Evolutionary conservation across 176 grass and related monocot genomes (phyloP).

Genomic region (Stipa capillata): DNA sequence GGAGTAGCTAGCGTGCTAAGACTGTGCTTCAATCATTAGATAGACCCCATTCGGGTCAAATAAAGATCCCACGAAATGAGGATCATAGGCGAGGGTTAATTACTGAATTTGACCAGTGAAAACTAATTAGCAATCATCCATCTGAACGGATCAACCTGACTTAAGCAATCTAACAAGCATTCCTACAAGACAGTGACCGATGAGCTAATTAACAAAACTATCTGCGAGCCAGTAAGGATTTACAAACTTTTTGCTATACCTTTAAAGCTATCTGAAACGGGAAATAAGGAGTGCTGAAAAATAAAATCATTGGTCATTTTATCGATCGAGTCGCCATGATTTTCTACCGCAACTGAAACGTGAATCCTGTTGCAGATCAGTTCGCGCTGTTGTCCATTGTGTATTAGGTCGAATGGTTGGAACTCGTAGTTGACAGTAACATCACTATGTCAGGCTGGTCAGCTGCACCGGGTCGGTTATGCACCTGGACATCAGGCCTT

Average conservation of each 20-base stretch:
- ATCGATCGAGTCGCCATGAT: background rate
- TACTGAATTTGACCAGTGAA: background rate
- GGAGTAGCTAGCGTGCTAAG: background rate
- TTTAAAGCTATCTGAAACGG: background rate
- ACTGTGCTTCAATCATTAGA: conserved; percentile 24
- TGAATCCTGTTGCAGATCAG: background rate
- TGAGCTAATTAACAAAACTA: background rate
- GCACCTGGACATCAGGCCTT: background rate
- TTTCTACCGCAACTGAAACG: background rate
- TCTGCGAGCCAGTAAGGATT: background rate
- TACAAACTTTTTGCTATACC: background rate
- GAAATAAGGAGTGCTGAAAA: background rate
- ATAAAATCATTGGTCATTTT: background rate
- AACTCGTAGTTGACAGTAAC: conserved; percentile 32
- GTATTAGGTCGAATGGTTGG: conserved; percentile 14
- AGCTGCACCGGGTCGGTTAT: background rate
- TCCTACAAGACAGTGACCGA: background rate
- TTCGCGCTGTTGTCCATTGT: background rate
- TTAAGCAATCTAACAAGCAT: conserved; percentile 9
- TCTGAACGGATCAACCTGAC: background rate
- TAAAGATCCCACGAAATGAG: conserved; percentile 31
- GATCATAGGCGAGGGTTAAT: conserved; percentile 4
- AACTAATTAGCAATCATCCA: conserved; percentile 2
- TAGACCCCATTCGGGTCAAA: conserved; percentile 2
- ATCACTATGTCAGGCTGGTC: background rate